Evolutionary conservation across 148 eudicot genomes (phyloP).

Genomic region (Fagopyrum tataricum): DNA sequence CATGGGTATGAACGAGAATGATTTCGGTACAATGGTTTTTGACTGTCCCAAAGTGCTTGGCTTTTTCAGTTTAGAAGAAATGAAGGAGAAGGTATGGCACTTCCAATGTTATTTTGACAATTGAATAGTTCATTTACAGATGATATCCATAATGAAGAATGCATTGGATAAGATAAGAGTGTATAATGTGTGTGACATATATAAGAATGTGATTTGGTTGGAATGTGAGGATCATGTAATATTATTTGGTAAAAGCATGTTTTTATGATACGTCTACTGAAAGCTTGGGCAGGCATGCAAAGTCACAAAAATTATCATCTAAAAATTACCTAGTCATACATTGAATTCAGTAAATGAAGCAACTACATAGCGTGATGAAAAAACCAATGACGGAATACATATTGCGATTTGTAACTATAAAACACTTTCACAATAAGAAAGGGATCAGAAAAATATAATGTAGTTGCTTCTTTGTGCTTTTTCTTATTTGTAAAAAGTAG

Average conservation of each 20-base stretch:
- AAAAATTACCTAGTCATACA: background rate
- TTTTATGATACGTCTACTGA: no score
- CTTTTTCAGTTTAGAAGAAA: slow-evolving; percentile 65
- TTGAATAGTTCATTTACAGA: background rate
- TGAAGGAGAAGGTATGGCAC: slow-evolving; percentile 72
- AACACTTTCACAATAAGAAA: background rate
- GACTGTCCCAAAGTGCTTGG: slow-evolving; percentile 88
- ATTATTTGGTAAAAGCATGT: background rate
- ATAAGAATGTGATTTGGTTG: no score
- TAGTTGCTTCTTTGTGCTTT: background rate
- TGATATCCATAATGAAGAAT: background rate
- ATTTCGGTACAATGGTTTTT: slow-evolving; percentile 95
- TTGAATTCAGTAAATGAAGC: background rate
- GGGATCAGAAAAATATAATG: background rate
- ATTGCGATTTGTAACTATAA: no score
- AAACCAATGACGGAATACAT: background rate
- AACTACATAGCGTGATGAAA: background rate
- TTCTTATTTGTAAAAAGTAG: background rate
- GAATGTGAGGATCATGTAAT: no score
- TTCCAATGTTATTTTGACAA: background rate
- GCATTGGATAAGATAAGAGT: background rate
- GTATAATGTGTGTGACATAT: background rate
- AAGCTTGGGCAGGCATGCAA: background rate
- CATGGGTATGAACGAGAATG: slow-evolving; percentile 85
- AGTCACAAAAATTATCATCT: background rate